These are phyloP conservation scores for Pyrenophora graminea DNA, from an alignment of 2,329 filamentous ascomycete species.

Conservation along the genomic window DNA sequence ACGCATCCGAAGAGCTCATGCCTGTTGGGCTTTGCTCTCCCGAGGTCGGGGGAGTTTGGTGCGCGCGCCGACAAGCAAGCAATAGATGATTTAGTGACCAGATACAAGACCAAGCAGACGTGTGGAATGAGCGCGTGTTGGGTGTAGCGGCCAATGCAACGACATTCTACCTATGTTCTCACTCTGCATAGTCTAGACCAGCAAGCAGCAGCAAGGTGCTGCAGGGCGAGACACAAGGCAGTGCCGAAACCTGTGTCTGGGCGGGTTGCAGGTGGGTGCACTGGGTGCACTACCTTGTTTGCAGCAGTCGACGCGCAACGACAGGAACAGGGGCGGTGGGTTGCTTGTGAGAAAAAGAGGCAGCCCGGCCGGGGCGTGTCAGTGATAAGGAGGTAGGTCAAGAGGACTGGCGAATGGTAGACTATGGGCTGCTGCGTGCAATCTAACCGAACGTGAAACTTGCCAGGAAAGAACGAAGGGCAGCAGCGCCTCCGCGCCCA, in stretches of 20 bases:
- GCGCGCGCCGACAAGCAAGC: not conserved
- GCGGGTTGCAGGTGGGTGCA: not conserved
- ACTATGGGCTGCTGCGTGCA: slow-evolving; percentile 31
- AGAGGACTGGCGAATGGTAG: slow-evolving; percentile 26
- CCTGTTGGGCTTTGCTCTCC: too few species aligned
- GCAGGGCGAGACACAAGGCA: not conserved
- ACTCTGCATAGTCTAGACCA: too few species aligned
- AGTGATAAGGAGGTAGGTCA: too few species aligned
- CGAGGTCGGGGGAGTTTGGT: not conserved
- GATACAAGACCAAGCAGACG: too few species aligned
- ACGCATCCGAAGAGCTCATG: too few species aligned
- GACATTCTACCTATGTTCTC: too few species aligned
- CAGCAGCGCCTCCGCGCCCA: slow-evolving; percentile 16
- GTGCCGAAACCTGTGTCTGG: not conserved
- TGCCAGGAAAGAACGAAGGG: slow-evolving; percentile 24
- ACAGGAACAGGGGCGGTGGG: too few species aligned
- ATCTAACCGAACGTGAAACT: slow-evolving; percentile 43
- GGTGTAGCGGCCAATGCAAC: too few species aligned
- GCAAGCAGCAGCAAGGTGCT: not conserved
- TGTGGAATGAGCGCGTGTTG: too few species aligned
- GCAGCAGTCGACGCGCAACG: not conserved
- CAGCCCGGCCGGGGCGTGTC: slow-evolving; percentile 13
- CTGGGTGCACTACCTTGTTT: not conserved
- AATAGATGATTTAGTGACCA: not conserved
- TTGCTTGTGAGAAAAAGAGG: too few species aligned